These are phyloP conservation scores for Rosa multiflora DNA, from an alignment of 306 rosid genomes.

Conservation along the genomic window DNA sequence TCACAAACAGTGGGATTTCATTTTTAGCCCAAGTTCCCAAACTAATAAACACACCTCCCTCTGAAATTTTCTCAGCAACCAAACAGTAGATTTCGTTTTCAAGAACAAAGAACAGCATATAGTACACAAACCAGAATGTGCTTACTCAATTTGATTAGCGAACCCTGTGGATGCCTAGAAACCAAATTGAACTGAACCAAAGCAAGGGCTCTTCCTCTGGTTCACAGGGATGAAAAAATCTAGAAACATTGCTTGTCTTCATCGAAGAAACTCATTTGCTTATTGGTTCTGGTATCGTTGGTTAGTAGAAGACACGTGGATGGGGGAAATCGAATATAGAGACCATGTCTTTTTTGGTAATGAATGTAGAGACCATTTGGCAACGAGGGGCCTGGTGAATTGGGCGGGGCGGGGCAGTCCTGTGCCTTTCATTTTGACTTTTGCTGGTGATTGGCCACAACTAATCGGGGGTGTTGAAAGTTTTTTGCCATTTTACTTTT, in stretches of 20 bases:
- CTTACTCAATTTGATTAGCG: not conserved
- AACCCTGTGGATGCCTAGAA: not conserved
- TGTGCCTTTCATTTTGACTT: not conserved
- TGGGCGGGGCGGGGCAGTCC: not conserved
- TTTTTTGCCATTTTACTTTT: too few species aligned
- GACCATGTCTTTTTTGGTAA: not conserved
- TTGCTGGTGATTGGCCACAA: not conserved
- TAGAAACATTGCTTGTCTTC: too few species aligned
- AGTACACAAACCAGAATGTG: not conserved
- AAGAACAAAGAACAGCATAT: not conserved
- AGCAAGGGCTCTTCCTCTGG: not conserved
- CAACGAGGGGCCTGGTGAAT: not conserved
- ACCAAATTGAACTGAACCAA: not conserved
- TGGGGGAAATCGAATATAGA: not conserved
- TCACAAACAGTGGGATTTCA: not conserved
- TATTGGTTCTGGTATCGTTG: not conserved
- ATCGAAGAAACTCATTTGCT: too few species aligned
- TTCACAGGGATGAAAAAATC: not conserved
- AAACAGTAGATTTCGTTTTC: not conserved
- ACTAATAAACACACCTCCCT: not conserved
- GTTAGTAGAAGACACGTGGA: not conserved
- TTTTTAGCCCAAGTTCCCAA: not conserved
- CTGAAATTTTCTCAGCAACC: not conserved
- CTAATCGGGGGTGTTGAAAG: not conserved
- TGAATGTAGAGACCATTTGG: not conserved